These are phyloP conservation scores for Colletotrichum orbiculare DNA, from an alignment of 2,329 filamentous ascomycete genomes.

Conservation along the genomic window DNA sequence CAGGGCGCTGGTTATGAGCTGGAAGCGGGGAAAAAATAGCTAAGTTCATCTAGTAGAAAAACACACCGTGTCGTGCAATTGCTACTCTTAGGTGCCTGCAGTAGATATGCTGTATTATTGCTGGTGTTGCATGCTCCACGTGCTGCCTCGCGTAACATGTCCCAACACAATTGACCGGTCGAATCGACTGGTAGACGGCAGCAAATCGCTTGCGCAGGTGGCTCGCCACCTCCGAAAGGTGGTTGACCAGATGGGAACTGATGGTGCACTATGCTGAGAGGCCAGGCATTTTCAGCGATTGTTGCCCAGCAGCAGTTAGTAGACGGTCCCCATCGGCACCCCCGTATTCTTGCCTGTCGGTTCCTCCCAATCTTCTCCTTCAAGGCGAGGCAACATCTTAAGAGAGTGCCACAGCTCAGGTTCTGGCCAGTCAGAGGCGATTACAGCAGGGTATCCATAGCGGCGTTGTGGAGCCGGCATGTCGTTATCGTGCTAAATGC, in stretches of 20 bases:
- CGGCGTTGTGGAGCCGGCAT: constrained; percentile 26
- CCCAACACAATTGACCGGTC: constrained; percentile 26
- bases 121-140: too few species aligned
- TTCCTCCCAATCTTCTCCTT: constrained; percentile 15
- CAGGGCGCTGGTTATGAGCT: constrained; percentile 20
- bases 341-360: constrained; percentile 14
- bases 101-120: too few species aligned
- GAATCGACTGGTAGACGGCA: constrained; percentile 10
- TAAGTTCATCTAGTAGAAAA: constrained; percentile 4
- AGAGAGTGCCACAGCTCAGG: constrained; percentile 9
- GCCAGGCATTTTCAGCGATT: constrained; percentile 22
- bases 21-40: too few species aligned
- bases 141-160: not conserved
- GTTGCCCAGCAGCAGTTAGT: not conserved
- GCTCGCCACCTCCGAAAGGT: constrained; percentile 21
- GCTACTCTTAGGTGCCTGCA: too few species aligned
- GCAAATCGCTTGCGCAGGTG: not conserved
- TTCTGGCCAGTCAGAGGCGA: constrained; percentile 22
- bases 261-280: constrained; percentile 25
- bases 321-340: constrained; percentile 15
- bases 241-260: constrained; percentile 1
- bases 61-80: not conserved
- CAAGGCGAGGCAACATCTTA: constrained; percentile 12
- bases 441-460: constrained; percentile 18
- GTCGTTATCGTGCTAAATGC: constrained; percentile 33